A percentile compares a stretch with the other conserved stretches of the same genome.
Conservation (phyloP, 2,329 filamentous ascomycete species). For the Microdochium trichocladiopsis region DNA sequence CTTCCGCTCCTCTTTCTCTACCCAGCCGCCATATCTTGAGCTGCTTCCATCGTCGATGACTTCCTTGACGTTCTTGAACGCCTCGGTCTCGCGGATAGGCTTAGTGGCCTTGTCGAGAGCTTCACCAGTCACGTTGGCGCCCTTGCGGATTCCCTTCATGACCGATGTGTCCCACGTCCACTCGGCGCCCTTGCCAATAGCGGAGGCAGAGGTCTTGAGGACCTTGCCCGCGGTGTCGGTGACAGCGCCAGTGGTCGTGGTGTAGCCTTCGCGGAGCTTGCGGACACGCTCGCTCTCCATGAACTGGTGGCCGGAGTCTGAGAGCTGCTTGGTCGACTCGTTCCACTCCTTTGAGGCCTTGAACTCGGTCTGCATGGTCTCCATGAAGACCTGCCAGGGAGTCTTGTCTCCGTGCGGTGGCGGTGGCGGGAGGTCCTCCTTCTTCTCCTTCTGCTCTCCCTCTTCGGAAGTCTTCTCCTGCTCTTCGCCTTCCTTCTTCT, state of each 20-base stretch:
- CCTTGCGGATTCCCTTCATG: slow-evolving; percentile 83
- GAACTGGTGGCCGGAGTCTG: slow-evolving; percentile 83
- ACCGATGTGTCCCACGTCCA: slow-evolving; percentile 98
- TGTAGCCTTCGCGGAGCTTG: slow-evolving; percentile 78
- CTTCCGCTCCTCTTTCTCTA: slow-evolving; percentile 89
- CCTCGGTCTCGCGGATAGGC: slow-evolving; percentile 89
- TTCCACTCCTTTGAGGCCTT: slow-evolving; percentile 99
- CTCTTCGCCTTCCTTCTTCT: slow-evolving; percentile 36
- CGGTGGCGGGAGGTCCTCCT: slow-evolving; percentile 70
- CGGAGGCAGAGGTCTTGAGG: slow-evolving; percentile 77
- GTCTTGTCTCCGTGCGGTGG: slow-evolving; percentile 98
- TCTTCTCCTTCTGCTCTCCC: slow-evolving; percentile 50
- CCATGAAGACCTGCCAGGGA: slow-evolving; percentile 96
- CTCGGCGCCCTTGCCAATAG: slow-evolving; percentile 80
- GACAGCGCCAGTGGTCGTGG: slow-evolving; percentile 77
- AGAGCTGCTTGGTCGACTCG: slow-evolving; percentile 92
- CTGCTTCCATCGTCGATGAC: slow-evolving; percentile 97
- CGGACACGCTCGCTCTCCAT: slow-evolving; percentile 88
- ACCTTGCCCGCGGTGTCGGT: slow-evolving; percentile 71
- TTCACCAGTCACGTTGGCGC: slow-evolving; percentile 77
- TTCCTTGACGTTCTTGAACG: slow-evolving; percentile 89
- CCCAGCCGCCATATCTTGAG: slow-evolving; percentile 91
- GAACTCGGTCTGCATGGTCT: slow-evolving; percentile 91
- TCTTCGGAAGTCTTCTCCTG: slow-evolving; percentile 35
- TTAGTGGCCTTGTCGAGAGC: slow-evolving; percentile 92